These are phyloP conservation scores for Babesia gibsoni DNA, from an alignment of 169 alveolate species.

Conservation along the genomic window DNA sequence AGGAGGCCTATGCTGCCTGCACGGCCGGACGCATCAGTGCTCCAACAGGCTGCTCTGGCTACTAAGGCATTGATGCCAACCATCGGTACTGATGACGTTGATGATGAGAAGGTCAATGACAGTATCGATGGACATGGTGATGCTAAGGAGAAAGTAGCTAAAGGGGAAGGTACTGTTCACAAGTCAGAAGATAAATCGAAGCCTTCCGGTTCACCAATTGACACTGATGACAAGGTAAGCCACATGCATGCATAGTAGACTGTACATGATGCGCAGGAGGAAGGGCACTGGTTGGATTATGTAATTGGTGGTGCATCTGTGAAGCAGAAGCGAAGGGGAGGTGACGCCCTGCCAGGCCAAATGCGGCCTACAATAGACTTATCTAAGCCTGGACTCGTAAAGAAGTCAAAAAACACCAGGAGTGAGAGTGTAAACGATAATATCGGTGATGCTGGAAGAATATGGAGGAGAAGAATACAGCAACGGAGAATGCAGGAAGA, in stretches of 20 bases:
- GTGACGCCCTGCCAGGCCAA: neutral
- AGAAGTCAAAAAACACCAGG: neutral
- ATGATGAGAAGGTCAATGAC: too few relatives aligned
- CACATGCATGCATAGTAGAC: too few relatives aligned
- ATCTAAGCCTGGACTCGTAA: constrained; percentile 25
- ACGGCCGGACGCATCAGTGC: constrained; percentile 26
- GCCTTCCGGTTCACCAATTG: too few relatives aligned
- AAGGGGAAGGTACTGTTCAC: too few relatives aligned
- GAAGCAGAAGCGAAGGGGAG: neutral
- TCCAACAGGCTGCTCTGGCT: neutral
- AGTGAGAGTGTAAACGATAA: neutral
- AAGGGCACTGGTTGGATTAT: neutral
- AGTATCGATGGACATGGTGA: too few relatives aligned
- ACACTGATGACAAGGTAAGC: too few relatives aligned
- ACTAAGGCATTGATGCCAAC: too few relatives aligned
- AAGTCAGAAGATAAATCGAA: too few relatives aligned
- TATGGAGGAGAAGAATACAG: constrained; percentile 1
- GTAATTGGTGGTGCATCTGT: neutral
- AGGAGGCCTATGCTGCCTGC: constrained; percentile 20
- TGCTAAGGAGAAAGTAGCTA: too few relatives aligned
- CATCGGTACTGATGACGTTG: too few relatives aligned
- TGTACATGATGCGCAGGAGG: neutral
- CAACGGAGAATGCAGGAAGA: neutral
- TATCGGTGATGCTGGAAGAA: neutral
- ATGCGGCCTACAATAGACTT: neutral